These are phyloP conservation scores for Sclerotinia spermophila DNA, from an alignment of 2,329 filamentous ascomycete species.

Conservation along the genomic window DNA sequence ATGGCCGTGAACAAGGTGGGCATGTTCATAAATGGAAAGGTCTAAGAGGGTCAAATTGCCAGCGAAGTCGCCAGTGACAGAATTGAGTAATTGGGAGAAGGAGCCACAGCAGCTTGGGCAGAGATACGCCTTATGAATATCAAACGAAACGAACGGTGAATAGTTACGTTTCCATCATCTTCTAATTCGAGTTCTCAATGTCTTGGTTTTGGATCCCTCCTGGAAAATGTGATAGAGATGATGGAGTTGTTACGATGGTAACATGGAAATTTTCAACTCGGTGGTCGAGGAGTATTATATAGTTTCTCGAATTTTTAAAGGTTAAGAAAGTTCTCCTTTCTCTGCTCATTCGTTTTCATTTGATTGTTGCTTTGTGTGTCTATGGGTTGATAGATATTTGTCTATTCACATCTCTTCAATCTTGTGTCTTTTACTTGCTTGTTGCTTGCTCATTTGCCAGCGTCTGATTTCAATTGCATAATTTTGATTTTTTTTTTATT, in stretches of 20 bases:
- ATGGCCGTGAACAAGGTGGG: not conserved
- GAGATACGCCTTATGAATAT: not conserved
- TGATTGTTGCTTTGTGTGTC: not conserved
- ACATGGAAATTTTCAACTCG: not conserved
- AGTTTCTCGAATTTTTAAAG: not conserved
- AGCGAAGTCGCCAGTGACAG: constrained; percentile 14
- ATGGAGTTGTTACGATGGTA: not conserved
- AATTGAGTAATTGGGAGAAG: constrained; percentile 5
- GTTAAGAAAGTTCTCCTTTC: not conserved
- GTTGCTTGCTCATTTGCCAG: not conserved
- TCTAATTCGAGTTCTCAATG: constrained; percentile 5
- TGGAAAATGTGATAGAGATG: not conserved
- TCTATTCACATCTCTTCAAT: constrained; percentile 1
- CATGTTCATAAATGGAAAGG: constrained; percentile 23
- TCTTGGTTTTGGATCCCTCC: constrained; percentile 10
- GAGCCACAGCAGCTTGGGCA: not conserved
- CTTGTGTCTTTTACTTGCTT: not conserved
- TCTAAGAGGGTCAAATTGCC: constrained; percentile 8
- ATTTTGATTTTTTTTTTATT: not conserved
- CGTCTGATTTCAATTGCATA: not conserved
- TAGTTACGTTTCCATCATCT: constrained; percentile 7
- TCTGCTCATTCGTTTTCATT: not conserved
- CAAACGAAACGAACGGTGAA: constrained; percentile 9
- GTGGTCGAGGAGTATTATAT: constrained; percentile 7
- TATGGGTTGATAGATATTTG: not conserved